Conservation (phyloP, 2,329 filamentous ascomycete genomes). For the Beauveria pseudobassiana region DNA sequence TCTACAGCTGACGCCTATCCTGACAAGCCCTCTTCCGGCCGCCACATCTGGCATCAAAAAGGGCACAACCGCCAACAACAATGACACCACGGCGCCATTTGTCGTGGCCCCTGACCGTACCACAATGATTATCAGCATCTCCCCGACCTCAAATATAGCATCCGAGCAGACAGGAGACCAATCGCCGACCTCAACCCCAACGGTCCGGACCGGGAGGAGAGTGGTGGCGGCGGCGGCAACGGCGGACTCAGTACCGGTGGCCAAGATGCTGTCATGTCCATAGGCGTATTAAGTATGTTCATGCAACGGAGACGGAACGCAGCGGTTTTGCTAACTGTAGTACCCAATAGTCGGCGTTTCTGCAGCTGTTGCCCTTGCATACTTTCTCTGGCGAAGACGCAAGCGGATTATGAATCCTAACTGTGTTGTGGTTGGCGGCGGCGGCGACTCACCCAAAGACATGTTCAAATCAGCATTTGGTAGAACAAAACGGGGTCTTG, state of each 20-base stretch:
- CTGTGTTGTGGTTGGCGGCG: neutral
- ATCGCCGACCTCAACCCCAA: neutral
- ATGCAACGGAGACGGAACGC: neutral
- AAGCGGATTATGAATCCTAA: neutral
- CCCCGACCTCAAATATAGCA: neutral
- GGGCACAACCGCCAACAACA: neutral
- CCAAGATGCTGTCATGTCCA: neutral
- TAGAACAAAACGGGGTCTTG: neutral
- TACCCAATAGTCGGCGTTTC: neutral
- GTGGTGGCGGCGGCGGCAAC: neutral
- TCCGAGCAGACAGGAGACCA: neutral
- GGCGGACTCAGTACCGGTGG: neutral
- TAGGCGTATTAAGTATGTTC: constrained; percentile 4
- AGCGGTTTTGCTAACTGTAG: neutral
- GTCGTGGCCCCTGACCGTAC: neutral
- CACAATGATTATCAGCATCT: neutral
- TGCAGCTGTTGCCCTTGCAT: neutral
- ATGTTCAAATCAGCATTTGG: neutral
- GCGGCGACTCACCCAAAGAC: neutral
- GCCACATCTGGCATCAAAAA: neutral
- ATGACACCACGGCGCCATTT: neutral
- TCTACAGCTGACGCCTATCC: neutral
- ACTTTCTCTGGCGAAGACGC: constrained; percentile 7
- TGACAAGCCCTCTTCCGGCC: neutral
- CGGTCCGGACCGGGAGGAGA: neutral